Base-by-base conservation (phyloP, 768 basidiomycete genomes). In the Cubamyces sp. region DNA sequence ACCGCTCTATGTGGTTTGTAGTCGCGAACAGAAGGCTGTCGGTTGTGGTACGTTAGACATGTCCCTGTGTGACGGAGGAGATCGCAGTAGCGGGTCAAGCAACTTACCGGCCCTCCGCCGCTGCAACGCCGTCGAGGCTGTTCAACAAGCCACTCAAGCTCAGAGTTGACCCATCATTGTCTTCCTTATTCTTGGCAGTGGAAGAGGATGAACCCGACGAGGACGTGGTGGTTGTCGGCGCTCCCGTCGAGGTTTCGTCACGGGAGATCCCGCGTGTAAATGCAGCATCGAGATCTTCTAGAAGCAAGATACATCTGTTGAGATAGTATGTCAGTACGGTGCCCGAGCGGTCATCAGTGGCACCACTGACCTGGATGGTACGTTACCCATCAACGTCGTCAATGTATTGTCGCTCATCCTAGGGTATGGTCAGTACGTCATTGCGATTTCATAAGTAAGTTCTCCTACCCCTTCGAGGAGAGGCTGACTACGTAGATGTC, bases 381-480 rank as follows among this genome's bases (percentile, higher is more conserved):
- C 91, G 79, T 87, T 85, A 55, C 90, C 90, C 92, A 94, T 93
- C 70, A 94, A 81, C 60, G 89, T 90, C 60, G 90, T 84, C 74
- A 94, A 78, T 4, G 87, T 94, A 76, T 92, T 92, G 76, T 94
- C 92, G 74, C 90, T 92, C 92, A 94, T 94, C 64, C 92, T 92
- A 42, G 40, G 64, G 48, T 60, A 54, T 23, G 37, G 58, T 68
- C 61, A 66, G 59, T 46, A 14, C 59, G 63, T 51, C 34, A 54
- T 64, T 58, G 26, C 54, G 37, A 37, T 46, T 26, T 11, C 42
- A 43, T 51, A 64, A 50, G 21, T 55, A 54, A 53, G 42, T 56
- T 54, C 41, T 60, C 82, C 68, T 77, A 90, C 92, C 92, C 92
- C 74, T 94, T 94, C 37, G 91, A 87, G 48, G 92, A 94, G 56